Percentiles rank a stretch among this genome's conserved stretches.
These are phyloP conservation scores for Phytophthora fragariaefolia DNA, from an alignment of 352 stramenopile species.

Conservation along the genomic window DNA sequence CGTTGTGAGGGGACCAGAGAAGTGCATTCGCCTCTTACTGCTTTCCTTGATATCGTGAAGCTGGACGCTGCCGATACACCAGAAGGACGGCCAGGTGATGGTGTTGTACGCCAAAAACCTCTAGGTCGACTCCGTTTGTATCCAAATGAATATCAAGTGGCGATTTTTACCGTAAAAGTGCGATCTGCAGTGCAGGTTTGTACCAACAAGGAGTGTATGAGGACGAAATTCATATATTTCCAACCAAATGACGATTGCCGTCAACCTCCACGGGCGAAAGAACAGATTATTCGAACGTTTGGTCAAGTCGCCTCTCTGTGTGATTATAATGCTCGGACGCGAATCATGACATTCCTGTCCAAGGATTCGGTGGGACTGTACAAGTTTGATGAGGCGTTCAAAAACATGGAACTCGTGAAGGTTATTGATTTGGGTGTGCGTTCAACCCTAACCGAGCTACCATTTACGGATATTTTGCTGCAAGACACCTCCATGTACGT, in stretches of 20 bases:
- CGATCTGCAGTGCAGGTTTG: slow-evolving; percentile 32
- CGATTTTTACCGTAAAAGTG: slow-evolving; percentile 42
- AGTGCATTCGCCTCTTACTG: slow-evolving; percentile 2
- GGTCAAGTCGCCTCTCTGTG: slow-evolving; percentile 32
- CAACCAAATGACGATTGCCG: background rate
- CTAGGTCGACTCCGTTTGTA: slow-evolving; percentile 16
- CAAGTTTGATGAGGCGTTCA: slow-evolving; percentile 43
- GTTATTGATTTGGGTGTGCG: slow-evolving; percentile 33
- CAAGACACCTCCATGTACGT: slow-evolving; percentile 39
- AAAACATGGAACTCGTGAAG: slow-evolving; percentile 38
- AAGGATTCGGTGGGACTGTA: slow-evolving; percentile 29
- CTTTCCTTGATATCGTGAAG: slow-evolving; percentile 28
- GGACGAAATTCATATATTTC: slow-evolving; percentile 28
- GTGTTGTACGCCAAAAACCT: background rate
- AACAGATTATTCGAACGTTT: slow-evolving; percentile 20
- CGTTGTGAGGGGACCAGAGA: slow-evolving; percentile 8
- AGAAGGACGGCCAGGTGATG: background rate
- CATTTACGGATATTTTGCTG: slow-evolving; percentile 37
- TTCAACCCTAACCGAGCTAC: slow-evolving; percentile 33
- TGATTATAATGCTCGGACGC: slow-evolving; percentile 30
- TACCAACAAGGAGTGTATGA: slow-evolving; percentile 25
- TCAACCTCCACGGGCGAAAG: slow-evolving; percentile 2
- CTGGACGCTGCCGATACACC: slow-evolving; percentile 10
- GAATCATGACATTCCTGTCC: slow-evolving; percentile 33
- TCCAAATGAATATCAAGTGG: slow-evolving; percentile 20